Conservation (phyloP, 2,329 filamentous ascomycete species). For the Fusarium vanettenii region DNA sequence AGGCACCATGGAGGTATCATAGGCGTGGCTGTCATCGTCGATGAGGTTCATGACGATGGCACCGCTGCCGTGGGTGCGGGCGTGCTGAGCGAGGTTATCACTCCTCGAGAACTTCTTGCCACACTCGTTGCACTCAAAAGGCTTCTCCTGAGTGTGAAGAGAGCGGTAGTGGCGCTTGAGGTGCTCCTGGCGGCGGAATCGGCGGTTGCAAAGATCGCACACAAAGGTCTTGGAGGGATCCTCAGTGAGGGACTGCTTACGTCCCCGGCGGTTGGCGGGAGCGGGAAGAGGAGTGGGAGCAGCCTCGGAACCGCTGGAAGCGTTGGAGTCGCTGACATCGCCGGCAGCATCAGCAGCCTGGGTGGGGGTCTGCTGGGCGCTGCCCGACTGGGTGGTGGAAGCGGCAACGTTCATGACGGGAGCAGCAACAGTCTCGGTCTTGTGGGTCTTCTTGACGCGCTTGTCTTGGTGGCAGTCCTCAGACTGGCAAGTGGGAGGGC, state of each 20-base stretch:
- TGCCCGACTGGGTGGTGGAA: slow-evolving; percentile 48
- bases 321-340: slow-evolving; percentile 53
- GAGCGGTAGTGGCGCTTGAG: slow-evolving; percentile 99
- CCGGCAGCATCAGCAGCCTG: slow-evolving; percentile 52
- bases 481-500: slow-evolving; percentile 59
- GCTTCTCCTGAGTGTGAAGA: slow-evolving; percentile 98
- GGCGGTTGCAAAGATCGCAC: slow-evolving; percentile 94
- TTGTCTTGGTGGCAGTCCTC: slow-evolving; percentile 66
- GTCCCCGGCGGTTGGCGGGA: slow-evolving; percentile 88
- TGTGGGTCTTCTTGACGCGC: slow-evolving; percentile 65
- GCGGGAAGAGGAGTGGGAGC: slow-evolving; percentile 58
- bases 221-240: slow-evolving; percentile 99
- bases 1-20: slow-evolving; percentile 57
- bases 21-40: slow-evolving; percentile 69
- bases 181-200: slow-evolving; percentile 98
- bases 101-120: slow-evolving; percentile 99
- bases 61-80: slow-evolving; percentile 90
- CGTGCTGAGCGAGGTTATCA: slow-evolving; percentile 96
- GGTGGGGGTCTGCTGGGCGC: slow-evolving; percentile 50
- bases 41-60: slow-evolving; percentile 92
- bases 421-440: slow-evolving; percentile 55
- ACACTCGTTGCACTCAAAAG: slow-evolving; percentile 96
- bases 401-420: slow-evolving; percentile 58
- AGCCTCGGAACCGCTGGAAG: slow-evolving; percentile 58
- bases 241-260: slow-evolving; percentile 98